Percentiles rank a stretch among this genome's conserved stretches.
phyloP scores from a whole-genome alignment of 805 yeast species.

The Hanseniaspora lindneri region DNA sequence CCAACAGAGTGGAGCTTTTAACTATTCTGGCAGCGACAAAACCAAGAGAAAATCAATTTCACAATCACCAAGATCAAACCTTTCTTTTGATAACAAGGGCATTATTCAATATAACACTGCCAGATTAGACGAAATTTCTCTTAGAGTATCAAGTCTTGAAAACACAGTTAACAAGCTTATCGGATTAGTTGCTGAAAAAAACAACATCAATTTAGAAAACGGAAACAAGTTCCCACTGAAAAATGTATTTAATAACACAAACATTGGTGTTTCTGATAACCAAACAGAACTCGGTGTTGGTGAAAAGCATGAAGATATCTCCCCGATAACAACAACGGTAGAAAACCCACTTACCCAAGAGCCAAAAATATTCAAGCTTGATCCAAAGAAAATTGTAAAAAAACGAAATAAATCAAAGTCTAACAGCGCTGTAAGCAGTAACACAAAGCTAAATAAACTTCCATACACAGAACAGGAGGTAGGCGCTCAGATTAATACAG shows the following conservation, averaged over 20 bases:
- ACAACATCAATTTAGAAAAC: slow-evolving; percentile 3
- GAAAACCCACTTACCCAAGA: slow-evolving; percentile 14
- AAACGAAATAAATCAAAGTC: slow-evolving; percentile 3
- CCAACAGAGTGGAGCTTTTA: not conserved
- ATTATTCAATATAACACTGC: not conserved
- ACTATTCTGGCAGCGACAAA: not conserved
- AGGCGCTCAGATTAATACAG: not conserved
- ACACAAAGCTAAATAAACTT: not conserved
- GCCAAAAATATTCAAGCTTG: slow-evolving; percentile 11
- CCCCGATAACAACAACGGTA: slow-evolving; percentile 8
- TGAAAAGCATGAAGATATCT: not conserved
- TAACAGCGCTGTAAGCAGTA: not conserved
- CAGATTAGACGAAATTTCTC: slow-evolving; percentile 7
- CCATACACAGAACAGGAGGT: not conserved
- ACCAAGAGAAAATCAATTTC: slow-evolving; percentile 8
- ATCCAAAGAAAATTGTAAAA: slow-evolving; percentile 6
- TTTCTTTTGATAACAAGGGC: slow-evolving; percentile 6
- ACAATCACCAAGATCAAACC: slow-evolving; percentile 12
- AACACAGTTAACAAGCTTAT: slow-evolving; percentile 22
- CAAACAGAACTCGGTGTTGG: not conserved
- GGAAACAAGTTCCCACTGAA: too few species aligned
- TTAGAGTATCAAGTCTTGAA: slow-evolving; percentile 4
- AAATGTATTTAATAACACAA: too few species aligned
- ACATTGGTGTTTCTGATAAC: not conserved
- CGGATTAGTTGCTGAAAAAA: slow-evolving; percentile 22